Conservation (phyloP, 2,329 filamentous ascomycete genomes). For the Fusarium clavum region DNA sequence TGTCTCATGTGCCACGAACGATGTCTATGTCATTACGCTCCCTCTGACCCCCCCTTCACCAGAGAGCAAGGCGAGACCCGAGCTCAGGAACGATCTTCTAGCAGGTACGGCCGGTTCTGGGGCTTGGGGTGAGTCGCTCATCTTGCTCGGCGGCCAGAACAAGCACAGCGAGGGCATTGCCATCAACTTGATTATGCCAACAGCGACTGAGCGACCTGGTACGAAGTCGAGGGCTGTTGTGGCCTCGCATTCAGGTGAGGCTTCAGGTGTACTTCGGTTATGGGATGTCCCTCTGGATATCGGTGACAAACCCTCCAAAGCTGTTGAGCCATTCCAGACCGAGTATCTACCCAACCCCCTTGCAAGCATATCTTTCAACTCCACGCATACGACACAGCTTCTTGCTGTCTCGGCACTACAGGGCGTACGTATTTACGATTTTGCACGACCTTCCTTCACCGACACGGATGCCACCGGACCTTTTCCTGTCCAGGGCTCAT, state of each 20-base stretch:
- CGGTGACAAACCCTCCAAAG: constrained; percentile 47
- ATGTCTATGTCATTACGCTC: constrained; percentile 68
- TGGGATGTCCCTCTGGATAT: constrained; percentile 67
- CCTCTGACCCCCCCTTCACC: constrained; percentile 72
- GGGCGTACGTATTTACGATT: constrained; percentile 72
- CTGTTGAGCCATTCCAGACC: constrained; percentile 67
- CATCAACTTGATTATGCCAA: constrained; percentile 62
- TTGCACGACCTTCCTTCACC: constrained; percentile 62
- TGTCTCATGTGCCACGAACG: constrained; percentile 68
- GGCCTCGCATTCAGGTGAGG: constrained; percentile 69
- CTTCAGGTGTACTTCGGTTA: constrained; percentile 67
- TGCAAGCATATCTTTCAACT: constrained; percentile 69
- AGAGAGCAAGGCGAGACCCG: constrained; percentile 66
- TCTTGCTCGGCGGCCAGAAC: constrained; percentile 64
- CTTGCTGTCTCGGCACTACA: constrained; percentile 66
- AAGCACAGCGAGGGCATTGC: constrained; percentile 66
- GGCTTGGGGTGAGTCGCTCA: constrained; percentile 71
- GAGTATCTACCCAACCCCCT: constrained; percentile 68
- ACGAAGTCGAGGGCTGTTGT: constrained; percentile 62
- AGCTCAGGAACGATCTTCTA: constrained; percentile 63
- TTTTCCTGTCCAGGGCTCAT: constrained; percentile 70
- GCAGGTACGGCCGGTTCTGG: constrained; percentile 68
- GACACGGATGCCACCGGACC: constrained; percentile 64
- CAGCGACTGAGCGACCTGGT: constrained; percentile 53
- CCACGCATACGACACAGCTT: constrained; percentile 67